Evolutionary conservation across 805 yeast genomes (phyloP).

Genomic region (Hanseniaspora guilliermondii): DNA sequence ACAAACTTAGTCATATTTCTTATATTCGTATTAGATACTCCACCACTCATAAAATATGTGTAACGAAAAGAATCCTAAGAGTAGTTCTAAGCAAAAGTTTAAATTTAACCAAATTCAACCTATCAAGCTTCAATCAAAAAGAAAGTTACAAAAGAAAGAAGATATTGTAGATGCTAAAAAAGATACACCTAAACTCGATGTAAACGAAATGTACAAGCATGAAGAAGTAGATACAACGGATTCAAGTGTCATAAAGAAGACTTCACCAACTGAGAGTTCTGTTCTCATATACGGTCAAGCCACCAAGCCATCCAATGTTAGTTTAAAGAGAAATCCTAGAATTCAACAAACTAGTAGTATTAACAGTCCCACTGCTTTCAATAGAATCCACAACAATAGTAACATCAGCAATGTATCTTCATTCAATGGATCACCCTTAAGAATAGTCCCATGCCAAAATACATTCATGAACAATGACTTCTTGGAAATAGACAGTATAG

Average conservation of each 20-base stretch:
- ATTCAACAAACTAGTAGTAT: conserved; percentile 1
- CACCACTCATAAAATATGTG: not conserved
- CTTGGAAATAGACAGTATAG: conserved; percentile 5
- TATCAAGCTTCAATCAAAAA: not conserved
- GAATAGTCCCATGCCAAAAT: not conserved
- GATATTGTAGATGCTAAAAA: not conserved
- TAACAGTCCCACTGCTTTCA: not conserved
- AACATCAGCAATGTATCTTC: not conserved
- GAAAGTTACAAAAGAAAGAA: not conserved
- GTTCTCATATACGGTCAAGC: not conserved
- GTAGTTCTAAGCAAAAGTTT: not conserved
- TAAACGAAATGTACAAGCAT: not conserved
- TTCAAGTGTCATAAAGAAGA: not conserved
- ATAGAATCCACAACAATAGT: not conserved
- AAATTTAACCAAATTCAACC: conserved; percentile 3
- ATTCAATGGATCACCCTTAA: conserved; percentile 2
- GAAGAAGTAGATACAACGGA: not conserved
- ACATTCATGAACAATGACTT: conserved; percentile 1
- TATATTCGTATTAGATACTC: too few species aligned
- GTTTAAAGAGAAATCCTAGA: not conserved
- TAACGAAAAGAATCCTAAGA: not conserved
- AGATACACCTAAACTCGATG: not conserved
- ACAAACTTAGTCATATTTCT: not conserved
- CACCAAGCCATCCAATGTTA: not conserved
- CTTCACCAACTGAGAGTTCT: not conserved